Base-by-base conservation (phyloP, 306 rosid genomes). In the Gynostemma pentaphyllum region DNA sequence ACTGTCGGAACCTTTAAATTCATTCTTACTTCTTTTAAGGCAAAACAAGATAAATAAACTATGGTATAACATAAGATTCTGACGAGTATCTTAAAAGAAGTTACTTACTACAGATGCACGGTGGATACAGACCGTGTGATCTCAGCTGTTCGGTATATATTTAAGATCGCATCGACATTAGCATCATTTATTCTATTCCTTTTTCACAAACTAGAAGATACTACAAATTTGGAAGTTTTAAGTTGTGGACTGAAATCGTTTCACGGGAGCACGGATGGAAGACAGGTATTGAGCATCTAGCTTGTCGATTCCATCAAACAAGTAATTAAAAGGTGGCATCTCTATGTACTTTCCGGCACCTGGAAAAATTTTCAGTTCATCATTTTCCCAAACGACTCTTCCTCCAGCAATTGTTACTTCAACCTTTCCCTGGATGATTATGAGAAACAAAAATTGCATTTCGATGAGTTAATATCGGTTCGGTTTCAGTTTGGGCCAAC, bases 401-500 rank as follows among this genome's bases (percentile, higher is more conserved):
- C 97, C 97, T 68, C 95, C 86, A 47, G 92, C 72, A 70, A 91
- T 79, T 59, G 97, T 87, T 54, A 87, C 97, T 81, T 87, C 97
- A 69, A 91, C 71, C 71, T 87, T 91, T 27, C 97, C 97, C 97
- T 91, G 82, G 13, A 54, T n/a, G n/a, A n/a, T n/a, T n/a, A n/a
- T n/a, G n/a, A 8, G 18, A n/a, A n/a, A n/a, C n/a, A n/a, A n/a
- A n/a, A n/a, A n/a, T n/a, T n/a, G n/a, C n/a, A n/a, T n/a, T n/a
- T n/a, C n/a, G 24, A 54, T 14, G 8, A 51, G n/a, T n/a, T n/a
- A n/a, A 18, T 3, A 26, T 36, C 37, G n/a, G n/a, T n/a, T n/a
- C n/a, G n/a, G n/a, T n/a, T n/a, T n/a, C n/a, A n/a, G n/a, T n/a
- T n/a, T n/a, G n/a, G n/a, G n/a, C n/a, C n/a, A n/a, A n/a, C n/a